Conservation (phyloP, 2,329 filamentous ascomycete genomes). For the Neofusicoccum cordaticola region DNA sequence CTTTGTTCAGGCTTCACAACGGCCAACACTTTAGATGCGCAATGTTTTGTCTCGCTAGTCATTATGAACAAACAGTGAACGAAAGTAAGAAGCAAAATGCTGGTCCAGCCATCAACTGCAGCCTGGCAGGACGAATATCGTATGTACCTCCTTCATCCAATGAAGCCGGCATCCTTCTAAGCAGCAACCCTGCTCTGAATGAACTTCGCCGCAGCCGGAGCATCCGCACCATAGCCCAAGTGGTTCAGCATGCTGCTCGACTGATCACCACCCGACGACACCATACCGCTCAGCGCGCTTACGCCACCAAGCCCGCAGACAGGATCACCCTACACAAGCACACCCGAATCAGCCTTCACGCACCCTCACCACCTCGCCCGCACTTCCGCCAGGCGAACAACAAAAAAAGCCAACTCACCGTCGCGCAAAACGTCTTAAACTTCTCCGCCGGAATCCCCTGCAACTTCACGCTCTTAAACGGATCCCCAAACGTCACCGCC, state of each 20-base stretch:
- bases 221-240: slow-evolving; percentile 10
- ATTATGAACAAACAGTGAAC: too few species aligned
- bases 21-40: too few species aligned
- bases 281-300: background rate
- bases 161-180: too few species aligned
- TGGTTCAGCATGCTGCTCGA: slow-evolving; percentile 1
- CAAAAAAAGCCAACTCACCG: background rate
- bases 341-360: background rate
- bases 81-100: too few species aligned
- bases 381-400: fast-evolving
- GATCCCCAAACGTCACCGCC: slow-evolving; percentile 39
- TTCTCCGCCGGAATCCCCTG: background rate
- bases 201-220: slow-evolving; percentile 1
- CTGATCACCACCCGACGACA: slow-evolving; percentile 5
- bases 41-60: too few species aligned
- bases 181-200: background rate
- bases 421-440: slow-evolving; percentile 14
- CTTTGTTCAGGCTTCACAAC: too few species aligned
- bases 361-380: too few species aligned
- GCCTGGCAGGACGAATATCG: too few species aligned
- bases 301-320: slow-evolving; percentile 7
- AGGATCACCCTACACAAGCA: background rate
- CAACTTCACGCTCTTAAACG: slow-evolving; percentile 21
- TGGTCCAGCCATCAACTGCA: too few species aligned
- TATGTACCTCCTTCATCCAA: too few species aligned